Evolutionary conservation across 805 yeast genomes (phyloP).

Genomic region (Starmerella sp.): DNA sequence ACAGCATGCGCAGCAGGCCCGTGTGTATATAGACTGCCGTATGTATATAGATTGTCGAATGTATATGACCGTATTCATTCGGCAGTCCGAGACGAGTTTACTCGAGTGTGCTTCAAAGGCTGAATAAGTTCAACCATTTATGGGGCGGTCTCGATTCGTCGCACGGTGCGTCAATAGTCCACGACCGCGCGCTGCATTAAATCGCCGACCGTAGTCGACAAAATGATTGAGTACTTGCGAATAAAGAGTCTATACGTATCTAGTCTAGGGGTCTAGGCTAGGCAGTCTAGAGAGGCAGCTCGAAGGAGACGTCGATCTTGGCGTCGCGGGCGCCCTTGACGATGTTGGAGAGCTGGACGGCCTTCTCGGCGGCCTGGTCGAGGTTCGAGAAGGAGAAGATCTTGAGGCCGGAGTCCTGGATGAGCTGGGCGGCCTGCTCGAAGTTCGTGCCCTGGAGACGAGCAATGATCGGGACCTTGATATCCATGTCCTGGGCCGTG

Average conservation of each 20-base stretch:
- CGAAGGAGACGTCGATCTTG: slow-evolving; percentile 41
- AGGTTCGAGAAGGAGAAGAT: slow-evolving; percentile 83
- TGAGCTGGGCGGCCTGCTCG: slow-evolving; percentile 76
- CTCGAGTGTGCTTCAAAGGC: no score
- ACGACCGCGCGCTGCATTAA: no score
- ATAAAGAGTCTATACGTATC: neutral
- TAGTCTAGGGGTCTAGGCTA: neutral
- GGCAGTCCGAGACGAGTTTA: no score
- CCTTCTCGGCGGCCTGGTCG: slow-evolving; percentile 95
- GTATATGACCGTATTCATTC: no score
- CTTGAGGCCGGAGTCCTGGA: slow-evolving; percentile 80
- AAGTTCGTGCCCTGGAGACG: slow-evolving; percentile 98
- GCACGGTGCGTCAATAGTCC: no score
- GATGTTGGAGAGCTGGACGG: slow-evolving; percentile 57
- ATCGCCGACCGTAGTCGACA: no score
- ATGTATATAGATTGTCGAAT: no score
- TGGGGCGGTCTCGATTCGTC: no score
- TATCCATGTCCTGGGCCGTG: slow-evolving; percentile 83
- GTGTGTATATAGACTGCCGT: no score
- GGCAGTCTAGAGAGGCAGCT: slow-evolving; percentile 33
- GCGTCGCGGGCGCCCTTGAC: slow-evolving; percentile 39
- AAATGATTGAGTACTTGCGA: neutral
- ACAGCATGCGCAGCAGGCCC: no score
- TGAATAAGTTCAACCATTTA: no score
- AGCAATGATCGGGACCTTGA: slow-evolving; percentile 89